Evolutionary conservation across 768 basidiomycete genomes (phyloP), one percentile per base, ranked within the genome.

Genomic region (Tylopilus sp.): DNA sequence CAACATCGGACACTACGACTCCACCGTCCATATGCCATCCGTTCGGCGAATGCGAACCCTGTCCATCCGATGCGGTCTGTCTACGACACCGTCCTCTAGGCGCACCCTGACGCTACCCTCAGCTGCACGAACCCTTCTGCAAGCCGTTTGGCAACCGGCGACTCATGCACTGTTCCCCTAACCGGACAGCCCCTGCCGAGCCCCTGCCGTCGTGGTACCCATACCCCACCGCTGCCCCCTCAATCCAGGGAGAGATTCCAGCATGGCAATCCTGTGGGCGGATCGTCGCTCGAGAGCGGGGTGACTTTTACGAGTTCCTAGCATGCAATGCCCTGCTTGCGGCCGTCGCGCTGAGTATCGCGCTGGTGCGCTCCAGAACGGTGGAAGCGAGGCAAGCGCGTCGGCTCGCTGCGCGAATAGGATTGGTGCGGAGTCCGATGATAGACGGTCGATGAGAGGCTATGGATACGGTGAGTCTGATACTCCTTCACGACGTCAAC

Each of bases 191-290:
- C 64, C 17, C 61, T 60, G 29, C 54, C 62, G 49, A 41, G 47
- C n/a, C 58, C 57, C 19, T 51, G 33, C 60, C 65, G 19, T 50
- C 50, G 22, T 56, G 56, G 58, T 13, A 57, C 41, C 59, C 52
- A 24, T 31, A 49, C 28, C 49, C 48, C 45, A 46, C 56, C 14
- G 28, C 48, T 52, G 37, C 54, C 52, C 52, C 53, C 50, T 63
- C 54, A 9, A 40, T 34, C 11, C 62, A 61, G 29, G 84, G 83
- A 36, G 84, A 86, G 70, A 83, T 81, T 1, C 85, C 86, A 4
- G 93, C 92, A 6, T 98, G 93, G 92, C 87, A 93, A 64, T 84
- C 93, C 5, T 98, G 95, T 61, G 95, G 94, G 4, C 91, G 92
- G 56, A 89, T 94, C 31, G 76, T 88, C 41, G 71, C 75, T 19